These are phyloP conservation scores for Debaryomycetaceae sp. DNA, from an alignment of 1,139 yeast genomes.

Conservation along the genomic window DNA sequence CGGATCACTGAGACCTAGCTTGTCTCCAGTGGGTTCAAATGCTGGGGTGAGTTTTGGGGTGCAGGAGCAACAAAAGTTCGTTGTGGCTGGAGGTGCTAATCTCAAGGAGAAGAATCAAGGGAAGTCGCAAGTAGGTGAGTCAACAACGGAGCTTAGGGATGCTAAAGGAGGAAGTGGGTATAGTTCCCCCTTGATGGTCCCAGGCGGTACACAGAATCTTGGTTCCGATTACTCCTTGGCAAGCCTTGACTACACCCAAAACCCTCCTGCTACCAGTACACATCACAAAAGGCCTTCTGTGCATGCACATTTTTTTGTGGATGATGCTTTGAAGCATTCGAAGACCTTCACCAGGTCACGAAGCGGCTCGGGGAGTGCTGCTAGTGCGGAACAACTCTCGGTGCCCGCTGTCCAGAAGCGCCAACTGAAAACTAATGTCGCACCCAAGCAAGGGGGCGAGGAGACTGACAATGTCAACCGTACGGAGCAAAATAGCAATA, in stretches of 20 bases:
- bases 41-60: not conserved
- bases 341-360: constrained; percentile 33
- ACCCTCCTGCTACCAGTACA: constrained; percentile 28
- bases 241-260: constrained; percentile 24
- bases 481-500: constrained; percentile 50
- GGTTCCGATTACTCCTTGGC: constrained; percentile 15
- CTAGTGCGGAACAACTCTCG: constrained; percentile 28
- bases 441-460: not conserved
- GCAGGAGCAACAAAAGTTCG: constrained; percentile 27
- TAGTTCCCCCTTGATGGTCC: not conserved
- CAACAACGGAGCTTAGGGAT: not conserved
- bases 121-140: not conserved
- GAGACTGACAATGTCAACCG: constrained; percentile 2
- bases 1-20: constrained; percentile 11
- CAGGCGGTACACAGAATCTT: not conserved
- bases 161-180: not conserved
- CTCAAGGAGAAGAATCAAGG: constrained; percentile 25
- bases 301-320: constrained; percentile 79
- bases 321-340: constrained; percentile 60
- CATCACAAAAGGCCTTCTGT: constrained; percentile 61
- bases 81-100: constrained; percentile 52
- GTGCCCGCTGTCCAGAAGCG: constrained; percentile 2
- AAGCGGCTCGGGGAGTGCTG: constrained; percentile 32
- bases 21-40: constrained; percentile 8
- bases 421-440: not conserved